phyloP scores from a whole-genome alignment of 306 rosid species.

The Corylus avellana region DNA sequence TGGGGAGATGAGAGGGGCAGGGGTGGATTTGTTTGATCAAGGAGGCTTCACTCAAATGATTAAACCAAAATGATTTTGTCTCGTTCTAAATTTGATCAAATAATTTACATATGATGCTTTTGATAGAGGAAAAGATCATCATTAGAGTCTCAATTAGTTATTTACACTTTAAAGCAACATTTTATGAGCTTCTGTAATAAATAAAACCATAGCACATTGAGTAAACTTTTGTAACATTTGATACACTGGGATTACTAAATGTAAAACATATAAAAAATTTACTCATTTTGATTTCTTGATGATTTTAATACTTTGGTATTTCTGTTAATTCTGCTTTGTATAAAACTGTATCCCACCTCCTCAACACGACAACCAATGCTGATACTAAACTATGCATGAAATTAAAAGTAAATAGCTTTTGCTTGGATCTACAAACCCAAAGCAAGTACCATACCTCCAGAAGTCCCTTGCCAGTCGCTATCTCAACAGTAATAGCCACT shows the following conservation, averaged over 20 bases:
- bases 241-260: background rate
- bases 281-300: background rate
- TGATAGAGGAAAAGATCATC: background rate
- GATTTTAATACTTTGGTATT: background rate
- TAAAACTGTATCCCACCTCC: background rate
- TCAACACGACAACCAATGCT: background rate
- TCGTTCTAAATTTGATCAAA: background rate
- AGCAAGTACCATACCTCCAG: constrained; percentile 61
- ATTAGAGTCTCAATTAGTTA: background rate
- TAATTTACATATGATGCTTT: background rate
- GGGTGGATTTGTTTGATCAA: background rate
- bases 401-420: constrained; percentile 2
- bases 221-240: background rate
- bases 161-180: background rate
- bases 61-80: background rate
- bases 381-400: constrained; percentile 24
- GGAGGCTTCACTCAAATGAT: background rate
- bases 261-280: background rate
- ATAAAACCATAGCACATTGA: background rate
- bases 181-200: background rate
- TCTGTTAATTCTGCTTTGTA: background rate
- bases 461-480: constrained; percentile 86
- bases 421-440: background rate
- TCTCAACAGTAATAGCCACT: constrained; percentile 68
- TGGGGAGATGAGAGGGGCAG: background rate